Conservation (phyloP, 495 filamentous ascomycete genomes). For the Apodospora peruviana region DNA sequence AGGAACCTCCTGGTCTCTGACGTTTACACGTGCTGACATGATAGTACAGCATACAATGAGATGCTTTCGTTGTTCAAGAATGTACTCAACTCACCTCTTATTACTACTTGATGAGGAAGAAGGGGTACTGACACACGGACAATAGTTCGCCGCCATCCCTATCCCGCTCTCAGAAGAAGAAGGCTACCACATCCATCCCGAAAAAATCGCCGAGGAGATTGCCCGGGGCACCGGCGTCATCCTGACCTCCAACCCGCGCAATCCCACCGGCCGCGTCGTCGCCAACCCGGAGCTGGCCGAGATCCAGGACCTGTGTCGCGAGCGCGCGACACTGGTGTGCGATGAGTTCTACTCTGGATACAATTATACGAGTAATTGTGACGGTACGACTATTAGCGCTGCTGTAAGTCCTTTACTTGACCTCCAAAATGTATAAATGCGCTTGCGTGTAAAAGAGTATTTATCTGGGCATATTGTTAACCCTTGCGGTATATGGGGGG, state of each 20-base stretch:
- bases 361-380: constrained; percentile 88
- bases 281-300: constrained; percentile 72
- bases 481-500: neutral
- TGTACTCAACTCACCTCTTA: no score
- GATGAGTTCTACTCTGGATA: constrained; percentile 97
- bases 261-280: constrained; percentile 87
- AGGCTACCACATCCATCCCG: constrained; percentile 83
- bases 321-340: constrained; percentile 83
- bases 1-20: neutral
- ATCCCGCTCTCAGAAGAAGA: constrained; percentile 78
- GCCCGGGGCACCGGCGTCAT: constrained; percentile 82
- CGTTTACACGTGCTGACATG: neutral
- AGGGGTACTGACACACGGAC: neutral
- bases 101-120: no score
- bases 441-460: no score
- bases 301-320: constrained; percentile 88
- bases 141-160: constrained; percentile 80
- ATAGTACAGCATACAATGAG: constrained; percentile 73
- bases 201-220: constrained; percentile 89
- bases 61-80: constrained; percentile 92
- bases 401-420: constrained; percentile 36
- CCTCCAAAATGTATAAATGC: neutral
- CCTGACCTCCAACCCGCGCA: constrained; percentile 92
- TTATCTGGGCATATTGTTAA: neutral
- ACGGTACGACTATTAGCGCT: constrained; percentile 79